phyloP scores from a whole-genome alignment of 139 green algal genomes.

The Axilococcus clingmanii region DNA sequence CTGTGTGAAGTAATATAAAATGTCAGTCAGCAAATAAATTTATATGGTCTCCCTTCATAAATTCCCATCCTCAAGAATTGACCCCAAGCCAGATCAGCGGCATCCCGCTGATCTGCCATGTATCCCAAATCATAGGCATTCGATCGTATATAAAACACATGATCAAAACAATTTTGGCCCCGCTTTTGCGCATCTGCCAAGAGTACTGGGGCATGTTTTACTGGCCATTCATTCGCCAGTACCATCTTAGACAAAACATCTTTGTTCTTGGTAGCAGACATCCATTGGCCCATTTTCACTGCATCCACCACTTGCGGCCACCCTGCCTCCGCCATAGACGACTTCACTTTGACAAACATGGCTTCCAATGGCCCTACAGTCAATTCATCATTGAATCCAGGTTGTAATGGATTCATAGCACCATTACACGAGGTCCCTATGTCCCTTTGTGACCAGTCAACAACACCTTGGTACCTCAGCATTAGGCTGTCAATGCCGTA shows the following conservation, averaged over 20 bases:
- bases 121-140: slow-evolving; percentile 23
- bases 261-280: slow-evolving; percentile 1
- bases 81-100: slow-evolving; percentile 12
- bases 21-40: slow-evolving; percentile 18
- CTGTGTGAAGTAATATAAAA: slow-evolving; percentile 2
- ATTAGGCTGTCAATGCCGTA: slow-evolving; percentile 45
- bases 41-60: slow-evolving; percentile 25
- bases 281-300: slow-evolving; percentile 26
- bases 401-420: slow-evolving; percentile 27
- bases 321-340: slow-evolving; percentile 26
- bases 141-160: slow-evolving; percentile 22
- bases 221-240: slow-evolving; percentile 17
- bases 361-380: slow-evolving; percentile 60
- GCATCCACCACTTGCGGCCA: slow-evolving; percentile 11
- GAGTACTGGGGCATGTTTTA: neutral
- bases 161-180: slow-evolving; percentile 32
- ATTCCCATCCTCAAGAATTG: slow-evolving; percentile 27
- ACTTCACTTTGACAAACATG: slow-evolving; percentile 74
- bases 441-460: neutral
- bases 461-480: slow-evolving; percentile 34
- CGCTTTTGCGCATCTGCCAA: slow-evolving; percentile 16
- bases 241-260: neutral
- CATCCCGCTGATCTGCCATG: slow-evolving; percentile 12
- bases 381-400: slow-evolving; percentile 48
- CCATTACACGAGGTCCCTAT: slow-evolving; percentile 11